phyloP scores from a whole-genome alignment of 2,329 filamentous ascomycete genomes.

The Hypoxylon sp. region DNA sequence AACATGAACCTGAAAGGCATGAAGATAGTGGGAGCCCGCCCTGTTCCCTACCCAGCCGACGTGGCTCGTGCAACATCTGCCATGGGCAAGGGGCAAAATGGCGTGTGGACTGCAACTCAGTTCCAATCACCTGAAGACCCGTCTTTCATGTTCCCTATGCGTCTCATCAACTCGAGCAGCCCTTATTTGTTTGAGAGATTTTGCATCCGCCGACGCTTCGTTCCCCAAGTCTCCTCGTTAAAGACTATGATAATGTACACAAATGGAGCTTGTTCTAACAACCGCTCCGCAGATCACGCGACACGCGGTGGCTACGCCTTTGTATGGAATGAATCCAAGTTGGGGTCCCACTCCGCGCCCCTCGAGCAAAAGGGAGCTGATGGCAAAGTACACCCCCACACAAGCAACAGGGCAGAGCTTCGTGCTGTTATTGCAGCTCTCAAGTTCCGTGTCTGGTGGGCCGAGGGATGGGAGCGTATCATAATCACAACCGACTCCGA shows the following conservation, averaged over 20 bases:
- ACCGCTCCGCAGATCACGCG: neutral
- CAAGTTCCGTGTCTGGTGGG: conserved; percentile 10
- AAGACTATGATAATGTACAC: conserved; percentile 25
- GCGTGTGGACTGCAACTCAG: conserved; percentile 17
- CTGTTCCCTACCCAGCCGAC: conserved; percentile 2
- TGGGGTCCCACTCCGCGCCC: neutral
- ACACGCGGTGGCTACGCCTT: conserved; percentile 15
- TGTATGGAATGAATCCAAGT: conserved; percentile 1
- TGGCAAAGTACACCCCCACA: neutral
- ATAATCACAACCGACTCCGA: conserved; percentile 26
- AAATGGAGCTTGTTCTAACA: conserved; percentile 11
- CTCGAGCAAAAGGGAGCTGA: conserved; percentile 19
- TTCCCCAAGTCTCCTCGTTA: conserved; percentile 1
- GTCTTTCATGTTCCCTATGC: conserved; percentile 8
- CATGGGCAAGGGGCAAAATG: conserved; percentile 20
- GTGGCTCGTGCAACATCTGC: conserved; percentile 13
- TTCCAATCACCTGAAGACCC: conserved; percentile 6
- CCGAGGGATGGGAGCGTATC: conserved; percentile 30
- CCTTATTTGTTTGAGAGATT: conserved; percentile 3
- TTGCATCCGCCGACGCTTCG: conserved; percentile 22
- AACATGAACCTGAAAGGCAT: too few relatives aligned
- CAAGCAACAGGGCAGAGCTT: conserved; percentile 19
- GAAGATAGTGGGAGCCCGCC: neutral
- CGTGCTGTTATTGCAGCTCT: conserved; percentile 21
- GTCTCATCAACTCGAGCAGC: neutral